Conservation (phyloP, 2,329 filamentous ascomycete species). For the Thielaviopsis musarum region DNA sequence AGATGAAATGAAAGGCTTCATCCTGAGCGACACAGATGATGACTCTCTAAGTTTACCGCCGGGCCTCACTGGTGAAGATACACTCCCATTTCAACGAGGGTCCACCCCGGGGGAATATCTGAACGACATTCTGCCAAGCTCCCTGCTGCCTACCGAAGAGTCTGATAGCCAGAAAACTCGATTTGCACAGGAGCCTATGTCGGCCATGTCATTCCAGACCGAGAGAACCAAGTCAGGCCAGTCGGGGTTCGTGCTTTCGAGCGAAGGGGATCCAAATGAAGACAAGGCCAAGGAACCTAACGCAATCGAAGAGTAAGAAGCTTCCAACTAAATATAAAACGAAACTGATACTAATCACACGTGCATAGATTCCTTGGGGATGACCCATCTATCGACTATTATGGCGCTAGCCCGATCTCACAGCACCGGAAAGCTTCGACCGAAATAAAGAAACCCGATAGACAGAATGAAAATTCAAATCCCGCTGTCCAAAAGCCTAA, state of each 20-base stretch:
- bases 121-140: constrained; percentile 9
- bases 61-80: not conserved
- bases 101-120: constrained; percentile 5
- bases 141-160: constrained; percentile 4
- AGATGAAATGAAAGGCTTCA: constrained; percentile 4
- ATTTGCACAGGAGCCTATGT: not conserved
- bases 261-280: not conserved
- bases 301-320: not conserved
- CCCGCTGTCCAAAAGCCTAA: not conserved
- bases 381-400: not conserved
- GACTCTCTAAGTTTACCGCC: constrained; percentile 4
- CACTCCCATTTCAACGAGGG: not conserved
- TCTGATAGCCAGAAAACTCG: constrained; percentile 10
- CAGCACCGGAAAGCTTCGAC: not conserved
- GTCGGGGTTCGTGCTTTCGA: not conserved
- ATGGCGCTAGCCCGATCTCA: not conserved
- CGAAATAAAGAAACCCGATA: not conserved
- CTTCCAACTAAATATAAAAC: not conserved
- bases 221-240: not conserved
- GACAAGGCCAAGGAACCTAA: not conserved
- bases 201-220: not conserved
- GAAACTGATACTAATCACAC: not conserved
- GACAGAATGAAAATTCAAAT: not conserved
- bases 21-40: not conserved
- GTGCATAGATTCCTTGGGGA: not conserved